Conservation (phyloP, 345 rosid genomes). For the Diplotaxis tenuifolia region DNA sequence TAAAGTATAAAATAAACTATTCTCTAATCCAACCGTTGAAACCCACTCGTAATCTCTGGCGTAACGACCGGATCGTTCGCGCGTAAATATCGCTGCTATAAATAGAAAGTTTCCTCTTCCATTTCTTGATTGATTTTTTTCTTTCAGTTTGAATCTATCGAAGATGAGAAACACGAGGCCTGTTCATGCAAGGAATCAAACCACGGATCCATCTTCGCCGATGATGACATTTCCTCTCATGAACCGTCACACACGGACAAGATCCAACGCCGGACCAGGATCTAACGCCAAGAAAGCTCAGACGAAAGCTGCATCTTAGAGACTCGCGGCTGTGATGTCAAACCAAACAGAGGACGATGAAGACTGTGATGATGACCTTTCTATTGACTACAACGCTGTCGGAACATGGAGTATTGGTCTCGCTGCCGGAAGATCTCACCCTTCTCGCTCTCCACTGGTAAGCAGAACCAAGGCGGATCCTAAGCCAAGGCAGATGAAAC, state of each 20-base stretch:
- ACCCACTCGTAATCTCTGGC: background rate
- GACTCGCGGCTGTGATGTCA: conserved; percentile 81
- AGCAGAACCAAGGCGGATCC: no score
- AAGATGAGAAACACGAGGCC: conserved; percentile 60
- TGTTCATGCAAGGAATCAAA: conserved; percentile 43
- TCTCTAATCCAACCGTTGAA: conserved; percentile 43
- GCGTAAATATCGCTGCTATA: conserved; percentile 22
- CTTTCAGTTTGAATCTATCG: background rate
- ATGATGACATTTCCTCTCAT: conserved; percentile 39
- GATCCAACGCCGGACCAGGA: conserved; percentile 43
- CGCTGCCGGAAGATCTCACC: conserved; percentile 51
- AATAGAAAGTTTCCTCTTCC: conserved; percentile 13
- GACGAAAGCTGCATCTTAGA: conserved; percentile 87
- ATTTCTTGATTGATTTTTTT: conserved; percentile 15
- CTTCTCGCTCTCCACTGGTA: conserved; percentile 62
- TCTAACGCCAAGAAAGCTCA: conserved; percentile 64
- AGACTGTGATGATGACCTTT: conserved; percentile 53
- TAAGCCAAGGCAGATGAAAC: no score
- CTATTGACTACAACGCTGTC: conserved; percentile 35
- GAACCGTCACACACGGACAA: conserved; percentile 60
- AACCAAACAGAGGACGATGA: conserved; percentile 47
- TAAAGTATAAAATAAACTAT: background rate
- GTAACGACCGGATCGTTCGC: conserved; percentile 46
- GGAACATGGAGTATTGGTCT: conserved; percentile 55
- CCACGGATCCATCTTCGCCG: conserved; percentile 51